Conservation (phyloP, 1,139 yeast genomes). For the Magnusiomyces tetraspermus region DNA sequence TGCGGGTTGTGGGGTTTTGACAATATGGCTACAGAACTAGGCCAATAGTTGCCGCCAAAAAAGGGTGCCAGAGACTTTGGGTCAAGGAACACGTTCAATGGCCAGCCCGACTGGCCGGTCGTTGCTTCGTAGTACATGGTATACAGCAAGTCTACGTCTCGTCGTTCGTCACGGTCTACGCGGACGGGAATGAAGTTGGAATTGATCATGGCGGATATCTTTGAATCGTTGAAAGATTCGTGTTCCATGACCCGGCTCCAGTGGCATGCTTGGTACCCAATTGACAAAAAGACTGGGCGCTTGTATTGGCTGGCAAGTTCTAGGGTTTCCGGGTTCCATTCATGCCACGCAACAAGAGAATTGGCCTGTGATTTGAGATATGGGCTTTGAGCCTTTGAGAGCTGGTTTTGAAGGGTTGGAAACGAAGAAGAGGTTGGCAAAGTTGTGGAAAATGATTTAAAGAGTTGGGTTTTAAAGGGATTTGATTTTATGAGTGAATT, state of each 20-base stretch:
- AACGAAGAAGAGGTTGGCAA: constrained; percentile 17
- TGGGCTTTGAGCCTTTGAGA: constrained; percentile 11
- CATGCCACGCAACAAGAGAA: constrained; percentile 34
- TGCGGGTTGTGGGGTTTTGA: no score
- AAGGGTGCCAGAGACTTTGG: constrained; percentile 33
- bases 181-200: constrained; percentile 31
- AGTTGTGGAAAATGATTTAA: not conserved
- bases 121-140: constrained; percentile 34
- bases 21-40: constrained; percentile 28
- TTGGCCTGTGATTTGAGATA: constrained; percentile 13
- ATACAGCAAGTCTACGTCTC: constrained; percentile 34
- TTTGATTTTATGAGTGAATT: not conserved
- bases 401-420: not conserved
- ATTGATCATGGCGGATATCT: constrained; percentile 29
- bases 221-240: constrained; percentile 28
- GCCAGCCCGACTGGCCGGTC: constrained; percentile 37
- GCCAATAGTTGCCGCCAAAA: constrained; percentile 35
- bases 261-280: constrained; percentile 35
- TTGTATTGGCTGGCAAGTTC: constrained; percentile 27
- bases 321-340: constrained; percentile 31
- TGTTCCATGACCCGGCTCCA: constrained; percentile 36
- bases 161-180: constrained; percentile 34
- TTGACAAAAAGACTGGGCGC: constrained; percentile 32
- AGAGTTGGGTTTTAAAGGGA: no score
- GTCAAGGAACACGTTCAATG: constrained; percentile 32